phyloP scores from a whole-genome alignment of 768 basidiomycete genomes.

The Mycena galericulata region DNA sequence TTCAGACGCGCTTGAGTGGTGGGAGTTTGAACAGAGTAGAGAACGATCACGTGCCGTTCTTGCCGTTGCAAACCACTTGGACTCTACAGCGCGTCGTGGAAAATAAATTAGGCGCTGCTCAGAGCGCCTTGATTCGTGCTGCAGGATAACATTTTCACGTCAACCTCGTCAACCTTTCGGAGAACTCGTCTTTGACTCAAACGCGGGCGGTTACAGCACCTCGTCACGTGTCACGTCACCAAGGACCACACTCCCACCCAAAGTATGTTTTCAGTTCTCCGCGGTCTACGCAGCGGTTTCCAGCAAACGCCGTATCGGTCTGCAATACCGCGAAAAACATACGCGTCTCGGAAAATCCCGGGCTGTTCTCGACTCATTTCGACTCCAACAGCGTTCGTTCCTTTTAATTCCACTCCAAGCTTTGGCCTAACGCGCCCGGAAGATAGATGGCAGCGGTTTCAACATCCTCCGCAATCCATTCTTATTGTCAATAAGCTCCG shows the following conservation, averaged over 20 bases:
- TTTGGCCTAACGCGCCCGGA: constrained; percentile 37
- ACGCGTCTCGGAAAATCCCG: neutral
- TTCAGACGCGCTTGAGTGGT: neutral
- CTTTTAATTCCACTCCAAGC: neutral
- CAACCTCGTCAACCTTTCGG: neutral
- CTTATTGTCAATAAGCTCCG: constrained; percentile 86
- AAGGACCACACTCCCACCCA: neutral
- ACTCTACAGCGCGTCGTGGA: too few relatives aligned
- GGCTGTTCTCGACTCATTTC: constrained; percentile 6
- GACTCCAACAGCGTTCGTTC: constrained; percentile 46
- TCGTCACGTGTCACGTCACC: neutral
- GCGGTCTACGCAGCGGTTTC: constrained; percentile 14
- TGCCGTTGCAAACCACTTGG: too few relatives aligned
- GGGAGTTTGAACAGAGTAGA: constrained; percentile 1
- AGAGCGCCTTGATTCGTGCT: too few relatives aligned
- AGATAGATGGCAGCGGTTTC: constrained; percentile 50
- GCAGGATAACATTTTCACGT: too few relatives aligned
- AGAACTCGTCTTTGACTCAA: neutral
- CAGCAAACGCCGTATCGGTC: constrained; percentile 1
- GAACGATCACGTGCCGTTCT: constrained; percentile 19
- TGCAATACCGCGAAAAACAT: neutral
- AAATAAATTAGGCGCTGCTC: too few relatives aligned
- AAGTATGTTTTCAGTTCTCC: constrained; percentile 20
- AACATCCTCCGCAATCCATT: constrained; percentile 67
- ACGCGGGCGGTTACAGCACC: neutral